Percentiles rank a stretch among this genome's conserved stretches.
phyloP scores from a whole-genome alignment of 148 eudicot species.

The Fagopyrum homotropicum region DNA sequence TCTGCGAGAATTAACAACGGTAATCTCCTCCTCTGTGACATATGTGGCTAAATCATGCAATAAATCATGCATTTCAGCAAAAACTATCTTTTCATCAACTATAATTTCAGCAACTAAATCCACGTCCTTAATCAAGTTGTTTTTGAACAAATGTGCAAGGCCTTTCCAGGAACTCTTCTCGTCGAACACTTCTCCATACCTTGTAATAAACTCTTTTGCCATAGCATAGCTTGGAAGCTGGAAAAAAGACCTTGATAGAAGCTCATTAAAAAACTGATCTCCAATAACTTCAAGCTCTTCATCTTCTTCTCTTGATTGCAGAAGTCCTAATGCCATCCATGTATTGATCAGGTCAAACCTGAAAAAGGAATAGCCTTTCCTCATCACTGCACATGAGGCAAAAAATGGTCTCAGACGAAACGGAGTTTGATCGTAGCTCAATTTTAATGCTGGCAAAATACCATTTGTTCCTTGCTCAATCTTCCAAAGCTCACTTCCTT shows the following conservation, averaged over 20 bases:
- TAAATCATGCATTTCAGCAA: slow-evolving; percentile 1
- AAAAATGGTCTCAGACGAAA: slow-evolving; percentile 18
- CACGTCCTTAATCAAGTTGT: not conserved
- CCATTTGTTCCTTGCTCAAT: not conserved
- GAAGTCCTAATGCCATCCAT: slow-evolving; percentile 22
- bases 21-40: not conserved
- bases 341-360: not conserved
- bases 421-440: slow-evolving; percentile 23
- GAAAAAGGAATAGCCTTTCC: not conserved
- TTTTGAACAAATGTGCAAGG: not conserved
- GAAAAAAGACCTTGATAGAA: slow-evolving; percentile 36
- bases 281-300: slow-evolving; percentile 8
- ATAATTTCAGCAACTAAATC: not conserved
- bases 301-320: not conserved
- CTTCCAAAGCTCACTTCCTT: slow-evolving; percentile 5
- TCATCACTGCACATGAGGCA: slow-evolving; percentile 7
- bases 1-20: not conserved
- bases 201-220: not conserved
- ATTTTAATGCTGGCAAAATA: slow-evolving; percentile 11
- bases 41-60: slow-evolving; percentile 2
- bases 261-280: slow-evolving; percentile 5
- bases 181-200: not conserved
- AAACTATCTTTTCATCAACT: not conserved
- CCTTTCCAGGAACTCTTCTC: not conserved
- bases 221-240: not conserved